A percentile compares a stretch with the other conserved stretches of the same genome.
Evolutionary conservation across 371 early-diverging fungal genomes (phyloP).

Genomic region (Parasitella parasitica): DNA sequence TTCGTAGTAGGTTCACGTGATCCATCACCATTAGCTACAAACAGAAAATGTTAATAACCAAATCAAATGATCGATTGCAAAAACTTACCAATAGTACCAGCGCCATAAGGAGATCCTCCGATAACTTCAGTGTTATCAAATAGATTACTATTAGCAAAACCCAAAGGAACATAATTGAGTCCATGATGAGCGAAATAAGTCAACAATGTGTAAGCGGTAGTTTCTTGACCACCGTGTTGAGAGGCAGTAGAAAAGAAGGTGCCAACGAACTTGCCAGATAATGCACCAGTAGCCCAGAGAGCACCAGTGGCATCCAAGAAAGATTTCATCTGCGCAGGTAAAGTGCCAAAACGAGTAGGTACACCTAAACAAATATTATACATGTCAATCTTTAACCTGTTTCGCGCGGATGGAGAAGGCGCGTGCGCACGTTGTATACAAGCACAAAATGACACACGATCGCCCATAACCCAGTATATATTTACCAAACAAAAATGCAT

Average conservation of each 20-base stretch:
- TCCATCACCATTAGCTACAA: constrained; percentile 56
- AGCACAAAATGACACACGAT: not conserved
- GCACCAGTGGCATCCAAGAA: constrained; percentile 70
- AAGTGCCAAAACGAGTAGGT: constrained; percentile 70
- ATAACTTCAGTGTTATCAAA: constrained; percentile 52
- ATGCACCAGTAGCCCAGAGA: constrained; percentile 68
- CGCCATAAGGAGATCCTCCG: constrained; percentile 77
- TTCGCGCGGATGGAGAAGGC: not conserved
- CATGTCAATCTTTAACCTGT: not conserved
- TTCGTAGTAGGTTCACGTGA: constrained; percentile 58
- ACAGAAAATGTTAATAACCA: not conserved
- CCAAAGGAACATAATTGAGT: constrained; percentile 76
- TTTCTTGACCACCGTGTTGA: constrained; percentile 82
- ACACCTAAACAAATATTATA: constrained; percentile 22
- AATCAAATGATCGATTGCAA: not conserved
- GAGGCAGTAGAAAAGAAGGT: constrained; percentile 73
- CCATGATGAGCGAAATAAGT: constrained; percentile 81
- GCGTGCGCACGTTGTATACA: not conserved
- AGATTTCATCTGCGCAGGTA: constrained; percentile 78
- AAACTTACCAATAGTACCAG: constrained; percentile 24
- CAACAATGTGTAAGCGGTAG: constrained; percentile 68
- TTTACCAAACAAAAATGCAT: constrained; percentile 77
- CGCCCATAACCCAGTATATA: not conserved
- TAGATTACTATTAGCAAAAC: constrained; percentile 52
- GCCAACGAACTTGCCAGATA: constrained; percentile 75